Percentiles rank a stretch among this genome's conserved stretches.
phyloP scores from a whole-genome alignment of 768 basidiomycete genomes.

The Thelephora ganbajun region DNA sequence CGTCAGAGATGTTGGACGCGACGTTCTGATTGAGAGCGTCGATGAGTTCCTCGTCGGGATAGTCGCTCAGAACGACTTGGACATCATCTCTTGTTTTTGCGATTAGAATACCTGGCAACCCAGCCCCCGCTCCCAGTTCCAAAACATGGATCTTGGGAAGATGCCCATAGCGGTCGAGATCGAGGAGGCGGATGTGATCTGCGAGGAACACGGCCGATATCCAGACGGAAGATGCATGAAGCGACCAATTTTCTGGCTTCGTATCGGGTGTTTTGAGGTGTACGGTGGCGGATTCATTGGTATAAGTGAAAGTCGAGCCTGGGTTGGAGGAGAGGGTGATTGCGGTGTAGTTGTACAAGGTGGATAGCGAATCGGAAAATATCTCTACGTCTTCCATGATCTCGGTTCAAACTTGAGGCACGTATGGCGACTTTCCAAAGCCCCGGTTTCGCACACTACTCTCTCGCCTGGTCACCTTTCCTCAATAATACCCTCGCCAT shows the following conservation, averaged over 20 bases:
- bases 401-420: background rate
- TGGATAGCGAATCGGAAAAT: constrained; percentile 46
- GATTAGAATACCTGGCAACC: constrained; percentile 58
- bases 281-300: constrained; percentile 8
- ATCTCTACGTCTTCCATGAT: constrained; percentile 35
- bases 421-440: constrained; percentile 44
- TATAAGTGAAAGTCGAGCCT: constrained; percentile 39
- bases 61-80: constrained; percentile 48
- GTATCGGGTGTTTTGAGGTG: constrained; percentile 41
- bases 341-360: constrained; percentile 47
- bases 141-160: constrained; percentile 25
- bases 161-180: constrained; percentile 14
- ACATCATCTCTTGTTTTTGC: constrained; percentile 30
- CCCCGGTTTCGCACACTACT: constrained; percentile 75
- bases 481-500: constrained; percentile 61
- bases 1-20: constrained; percentile 32
- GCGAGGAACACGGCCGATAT: constrained; percentile 51
- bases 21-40: constrained; percentile 45
- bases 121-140: constrained; percentile 65
- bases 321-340: constrained; percentile 40
- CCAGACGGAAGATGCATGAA: constrained; percentile 75
- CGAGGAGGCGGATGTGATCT: constrained; percentile 41
- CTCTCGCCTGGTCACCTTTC: constrained; percentile 78
- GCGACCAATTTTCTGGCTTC: constrained; percentile 50
- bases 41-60: constrained; percentile 53